Percentiles rank a stretch among this genome's conserved stretches.
These are phyloP conservation scores for Phytophthora agathidicida DNA, from an alignment of 352 stramenopile species.

Conservation along the genomic window DNA sequence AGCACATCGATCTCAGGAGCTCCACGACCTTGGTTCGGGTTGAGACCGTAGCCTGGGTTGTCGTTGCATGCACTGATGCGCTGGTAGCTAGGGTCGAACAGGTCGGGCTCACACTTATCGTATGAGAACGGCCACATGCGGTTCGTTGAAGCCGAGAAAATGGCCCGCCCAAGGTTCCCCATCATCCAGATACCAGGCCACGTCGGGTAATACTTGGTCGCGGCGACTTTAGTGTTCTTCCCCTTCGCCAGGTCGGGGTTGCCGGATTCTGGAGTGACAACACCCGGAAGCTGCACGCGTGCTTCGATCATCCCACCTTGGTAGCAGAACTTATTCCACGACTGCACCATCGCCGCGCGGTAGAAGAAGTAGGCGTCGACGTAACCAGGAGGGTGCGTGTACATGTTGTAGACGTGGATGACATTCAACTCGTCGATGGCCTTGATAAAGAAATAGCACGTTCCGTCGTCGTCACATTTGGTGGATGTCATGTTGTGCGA, in stretches of 20 bases:
- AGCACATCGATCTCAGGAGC: conserved; percentile 96
- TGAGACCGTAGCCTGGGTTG: conserved; percentile 90
- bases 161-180: conserved; percentile 95
- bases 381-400: conserved; percentile 52
- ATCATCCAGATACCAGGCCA: conserved; percentile 97
- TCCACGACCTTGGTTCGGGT: conserved; percentile 83
- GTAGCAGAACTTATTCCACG: conserved; percentile 96
- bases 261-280: conserved; percentile 44
- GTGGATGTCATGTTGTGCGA: conserved; percentile 78
- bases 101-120: conserved; percentile 83
- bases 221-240: conserved; percentile 53
- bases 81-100: conserved; percentile 61
- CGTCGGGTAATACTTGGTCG: conserved; percentile 72
- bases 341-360: conserved; percentile 89
- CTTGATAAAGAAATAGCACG: conserved; percentile 61
- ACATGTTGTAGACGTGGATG: conserved; percentile 65
- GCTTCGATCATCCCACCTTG: conserved; percentile 94
- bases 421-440: conserved; percentile 38
- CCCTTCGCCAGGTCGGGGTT: conserved; percentile 57
- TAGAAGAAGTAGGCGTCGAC: conserved; percentile 56
- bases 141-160: conserved; percentile 94
- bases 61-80: conserved; percentile 90
- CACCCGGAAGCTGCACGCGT: conserved; percentile 85
- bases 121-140: conserved; percentile 98
- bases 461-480: conserved; percentile 47